These are phyloP conservation scores for Fistulina hepatica DNA, from an alignment of 1,284 basidiomycete genomes.

Conservation along the genomic window DNA sequence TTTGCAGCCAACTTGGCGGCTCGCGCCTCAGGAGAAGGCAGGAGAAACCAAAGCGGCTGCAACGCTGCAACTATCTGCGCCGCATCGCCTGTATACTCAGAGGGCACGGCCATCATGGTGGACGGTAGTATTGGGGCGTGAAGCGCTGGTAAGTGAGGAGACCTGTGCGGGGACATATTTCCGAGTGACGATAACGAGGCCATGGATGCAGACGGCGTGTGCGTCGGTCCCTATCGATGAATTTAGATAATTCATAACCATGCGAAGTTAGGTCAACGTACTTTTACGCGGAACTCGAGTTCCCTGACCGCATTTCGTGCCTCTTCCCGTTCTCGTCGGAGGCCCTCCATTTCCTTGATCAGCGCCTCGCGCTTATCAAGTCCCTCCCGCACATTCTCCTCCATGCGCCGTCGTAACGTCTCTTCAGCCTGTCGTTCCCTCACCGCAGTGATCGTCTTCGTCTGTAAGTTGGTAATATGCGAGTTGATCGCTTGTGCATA, in stretches of 20 bases:
- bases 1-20: constrained; percentile 40
- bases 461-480: constrained; percentile 45
- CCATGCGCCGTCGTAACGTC: constrained; percentile 24
- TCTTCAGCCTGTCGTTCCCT: constrained; percentile 25
- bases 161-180: constrained; percentile 8
- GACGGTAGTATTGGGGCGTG: constrained; percentile 11
- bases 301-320: constrained; percentile 34
- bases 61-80: constrained; percentile 52
- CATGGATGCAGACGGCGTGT: constrained; percentile 10
- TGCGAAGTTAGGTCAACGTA: constrained; percentile 17
- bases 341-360: constrained; percentile 43
- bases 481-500: constrained; percentile 39
- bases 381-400: constrained; percentile 37
- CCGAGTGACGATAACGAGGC: too few relatives aligned
- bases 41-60: constrained; percentile 63
- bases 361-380: constrained; percentile 26
- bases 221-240: constrained; percentile 9
- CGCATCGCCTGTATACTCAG: constrained; percentile 40
- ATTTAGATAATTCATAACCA: constrained; percentile 1
- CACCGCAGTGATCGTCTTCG: constrained; percentile 12
- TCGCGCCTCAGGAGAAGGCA: constrained; percentile 72
- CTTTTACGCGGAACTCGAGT: constrained; percentile 36
- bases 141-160: constrained; percentile 14
- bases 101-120: constrained; percentile 6
- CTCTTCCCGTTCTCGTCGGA: constrained; percentile 43